Conservation (phyloP, 2,329 filamentous ascomycete genomes). For the Paracoccidioides lutzii region DNA sequence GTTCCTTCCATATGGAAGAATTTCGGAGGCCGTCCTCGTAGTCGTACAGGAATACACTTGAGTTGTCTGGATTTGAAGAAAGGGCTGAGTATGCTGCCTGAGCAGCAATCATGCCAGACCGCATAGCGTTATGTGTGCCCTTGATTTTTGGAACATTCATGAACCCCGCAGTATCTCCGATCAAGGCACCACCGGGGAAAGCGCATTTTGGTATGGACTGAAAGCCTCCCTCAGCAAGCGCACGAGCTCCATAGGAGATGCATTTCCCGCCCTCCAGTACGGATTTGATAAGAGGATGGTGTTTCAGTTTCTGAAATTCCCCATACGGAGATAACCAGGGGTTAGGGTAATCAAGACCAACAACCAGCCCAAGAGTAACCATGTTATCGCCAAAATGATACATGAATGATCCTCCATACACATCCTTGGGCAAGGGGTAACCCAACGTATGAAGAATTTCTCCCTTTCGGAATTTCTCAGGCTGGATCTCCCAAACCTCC, state of each 20-base stretch:
- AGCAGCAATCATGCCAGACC: slow-evolving; percentile 89
- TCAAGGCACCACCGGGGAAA: slow-evolving; percentile 88
- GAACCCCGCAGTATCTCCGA: slow-evolving; percentile 92
- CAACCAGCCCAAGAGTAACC: slow-evolving; percentile 80
- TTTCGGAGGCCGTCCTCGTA: slow-evolving; percentile 83
- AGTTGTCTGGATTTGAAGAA: slow-evolving; percentile 36
- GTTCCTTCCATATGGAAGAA: slow-evolving; percentile 83
- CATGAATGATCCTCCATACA: slow-evolving; percentile 97
- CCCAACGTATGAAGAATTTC: slow-evolving; percentile 82
- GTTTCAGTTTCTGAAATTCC: slow-evolving; percentile 98
- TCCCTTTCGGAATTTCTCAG: slow-evolving; percentile 81
- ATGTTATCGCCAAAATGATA: slow-evolving; percentile 98
- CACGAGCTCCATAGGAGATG: slow-evolving; percentile 87
- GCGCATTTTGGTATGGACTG: slow-evolving; percentile 96
- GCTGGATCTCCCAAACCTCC: slow-evolving; percentile 93
- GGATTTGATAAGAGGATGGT: slow-evolving; percentile 77
- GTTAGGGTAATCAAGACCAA: slow-evolving; percentile 89
- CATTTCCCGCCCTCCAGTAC: slow-evolving; percentile 94
- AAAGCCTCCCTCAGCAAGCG: slow-evolving; percentile 87
- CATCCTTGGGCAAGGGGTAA: slow-evolving; percentile 75
- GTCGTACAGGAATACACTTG: slow-evolving; percentile 79
- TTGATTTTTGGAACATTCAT: slow-evolving; percentile 98
- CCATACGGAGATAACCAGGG: slow-evolving; percentile 91
- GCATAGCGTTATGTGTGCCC: slow-evolving; percentile 95
- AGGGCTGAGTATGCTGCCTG: slow-evolving; percentile 79